Evolutionary conservation across 768 basidiomycete species (phyloP), one percentile per base, ranked within the genome.

Genomic region (Boletus sensibilis): DNA sequence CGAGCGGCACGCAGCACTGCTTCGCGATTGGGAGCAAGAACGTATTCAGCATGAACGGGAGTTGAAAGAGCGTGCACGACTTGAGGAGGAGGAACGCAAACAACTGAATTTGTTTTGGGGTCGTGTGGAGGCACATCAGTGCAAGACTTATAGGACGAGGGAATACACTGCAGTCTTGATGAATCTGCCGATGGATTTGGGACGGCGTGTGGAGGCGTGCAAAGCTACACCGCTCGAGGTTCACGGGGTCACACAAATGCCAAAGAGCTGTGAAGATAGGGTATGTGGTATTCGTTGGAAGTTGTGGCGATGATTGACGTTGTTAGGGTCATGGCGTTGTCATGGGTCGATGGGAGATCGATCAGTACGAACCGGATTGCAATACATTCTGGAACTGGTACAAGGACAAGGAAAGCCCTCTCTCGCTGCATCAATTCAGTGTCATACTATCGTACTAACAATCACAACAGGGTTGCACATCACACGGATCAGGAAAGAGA

Each of bases 141-240:
- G 73, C 59, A 63, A 53, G 25, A 62, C 66, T 0, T 72, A 67
- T 16, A 68, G 60, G 1, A 66, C 64, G 27, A 57, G 69, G 33
- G 64, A 67, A 53, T 75, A 73, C 11, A 65, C 67, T 11, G 72
- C 74, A 0, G 49, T 61, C 6, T 53, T 74, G 0, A 56, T 59
- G 45, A 74, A 74, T 39, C 52, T 72, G 2, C 74, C 71, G 2
- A 20, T 27, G 14, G 29, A 43, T 8, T 72, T 69, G 52, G 52
- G 48, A 40, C 55, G 13, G 2, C 56, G 57, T 3, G n/a, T 72
- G 3, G 60, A 64, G n/a, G 64, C 64, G 12, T 71, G 69, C 56
- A 68, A 43, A 37, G 61, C 54, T 9, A 71, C 60, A 1, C 50
- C 63, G 1, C 52, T 71, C 1, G 59, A 59, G 20, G n/a, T 71